These are phyloP conservation scores for Penicillium cosmopolitanum DNA, from an alignment of 495 filamentous ascomycete species.

Conservation along the genomic window DNA sequence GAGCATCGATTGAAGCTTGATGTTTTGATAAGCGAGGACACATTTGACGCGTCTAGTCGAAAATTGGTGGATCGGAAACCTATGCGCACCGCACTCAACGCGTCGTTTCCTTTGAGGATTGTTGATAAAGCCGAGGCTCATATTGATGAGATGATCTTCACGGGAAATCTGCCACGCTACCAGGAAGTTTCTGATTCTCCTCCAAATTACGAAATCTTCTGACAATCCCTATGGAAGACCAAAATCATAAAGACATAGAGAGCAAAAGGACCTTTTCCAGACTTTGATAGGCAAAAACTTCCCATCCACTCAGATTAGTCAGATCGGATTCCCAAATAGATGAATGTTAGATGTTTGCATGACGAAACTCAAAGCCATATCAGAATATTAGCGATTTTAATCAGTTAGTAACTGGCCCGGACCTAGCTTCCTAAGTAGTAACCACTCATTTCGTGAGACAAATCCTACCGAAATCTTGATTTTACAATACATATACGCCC, in stretches of 20 bases:
- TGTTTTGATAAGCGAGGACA: conserved; percentile 16
- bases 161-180: conserved; percentile 16
- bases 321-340: too few relatives aligned
- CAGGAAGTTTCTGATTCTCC: conserved; percentile 18
- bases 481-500: conserved; percentile 2
- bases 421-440: too few relatives aligned
- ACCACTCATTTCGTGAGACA: too few relatives aligned
- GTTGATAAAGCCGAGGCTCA: background rate
- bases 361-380: too few relatives aligned
- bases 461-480: too few relatives aligned
- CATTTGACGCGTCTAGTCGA: conserved; percentile 8
- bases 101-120: conserved; percentile 18
- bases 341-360: too few relatives aligned
- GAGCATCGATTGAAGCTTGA: conserved; percentile 24
- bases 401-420: too few relatives aligned
- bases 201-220: conserved; percentile 13
- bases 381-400: too few relatives aligned
- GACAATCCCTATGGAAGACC: background rate
- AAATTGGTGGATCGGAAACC: conserved; percentile 19
- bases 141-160: background rate
- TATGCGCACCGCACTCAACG: conserved; percentile 6
- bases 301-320: too few relatives aligned
- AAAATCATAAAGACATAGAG: background rate
- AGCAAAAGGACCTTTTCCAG: background rate
- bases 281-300: background rate